Evolutionary conservation across 75 land plant genomes (phyloP).

Genomic region (Picea glauca): DNA sequence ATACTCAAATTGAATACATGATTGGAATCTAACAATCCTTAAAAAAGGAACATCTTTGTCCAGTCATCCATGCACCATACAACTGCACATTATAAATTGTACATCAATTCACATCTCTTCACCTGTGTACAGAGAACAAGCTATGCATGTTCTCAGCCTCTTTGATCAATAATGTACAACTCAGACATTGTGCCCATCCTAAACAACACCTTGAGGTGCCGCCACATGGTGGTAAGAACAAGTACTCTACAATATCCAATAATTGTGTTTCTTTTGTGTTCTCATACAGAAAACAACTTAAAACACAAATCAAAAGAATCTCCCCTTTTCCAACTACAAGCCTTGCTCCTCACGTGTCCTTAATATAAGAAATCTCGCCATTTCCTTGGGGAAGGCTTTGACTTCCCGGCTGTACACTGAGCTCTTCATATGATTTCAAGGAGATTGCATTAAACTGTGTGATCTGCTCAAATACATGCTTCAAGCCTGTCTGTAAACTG

Average conservation of each 20-base stretch:
- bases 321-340: neutral
- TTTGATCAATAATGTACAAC: slow-evolving; percentile 4
- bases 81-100: slow-evolving; percentile 1
- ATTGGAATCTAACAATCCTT: neutral
- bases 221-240: neutral
- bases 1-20: neutral
- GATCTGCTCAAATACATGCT: slow-evolving; percentile 51
- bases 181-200: slow-evolving; percentile 3
- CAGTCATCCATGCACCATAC: neutral
- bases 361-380: slow-evolving; percentile 10
- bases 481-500: slow-evolving; percentile 38
- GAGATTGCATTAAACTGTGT: slow-evolving; percentile 30
- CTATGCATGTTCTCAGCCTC: neutral
- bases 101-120: slow-evolving; percentile 2
- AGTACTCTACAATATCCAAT: neutral
- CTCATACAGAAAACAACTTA: neutral
- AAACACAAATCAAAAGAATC: neutral
- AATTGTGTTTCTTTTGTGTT: neutral
- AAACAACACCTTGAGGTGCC: neutral
- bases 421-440: slow-evolving; percentile 39
- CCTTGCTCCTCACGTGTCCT: slow-evolving; percentile 1
- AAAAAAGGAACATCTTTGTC: neutral
- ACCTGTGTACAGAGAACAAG: neutral
- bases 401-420: slow-evolving; percentile 17
- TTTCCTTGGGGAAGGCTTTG: neutral